A percentile compares a stretch with the other conserved stretches of the same genome.
phyloP scores from a whole-genome alignment of 2,329 filamentous ascomycete species.

The Aspergillus sojae region DNA sequence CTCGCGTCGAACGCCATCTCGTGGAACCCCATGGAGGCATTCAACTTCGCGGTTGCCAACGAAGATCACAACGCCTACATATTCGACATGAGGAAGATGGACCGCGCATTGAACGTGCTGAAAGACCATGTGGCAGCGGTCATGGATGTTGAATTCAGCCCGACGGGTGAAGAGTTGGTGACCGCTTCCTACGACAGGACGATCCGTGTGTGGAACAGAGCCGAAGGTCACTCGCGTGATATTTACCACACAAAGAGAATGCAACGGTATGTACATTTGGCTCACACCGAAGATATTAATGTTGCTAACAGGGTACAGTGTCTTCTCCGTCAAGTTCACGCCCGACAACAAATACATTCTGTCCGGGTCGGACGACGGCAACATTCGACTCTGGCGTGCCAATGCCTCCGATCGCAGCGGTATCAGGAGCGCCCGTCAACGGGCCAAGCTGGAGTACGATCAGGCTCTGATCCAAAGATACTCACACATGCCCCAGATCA shows the following conservation, averaged over 20 bases:
- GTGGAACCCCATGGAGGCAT: slow-evolving; percentile 97
- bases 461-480: slow-evolving; percentile 80
- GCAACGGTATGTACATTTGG: slow-evolving; percentile 61
- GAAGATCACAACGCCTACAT: slow-evolving; percentile 94
- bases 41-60: slow-evolving; percentile 89
- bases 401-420: slow-evolving; percentile 81
- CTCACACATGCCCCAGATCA: slow-evolving; percentile 94
- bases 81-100: slow-evolving; percentile 92
- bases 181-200: slow-evolving; percentile 88
- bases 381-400: slow-evolving; percentile 85
- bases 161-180: slow-evolving; percentile 91
- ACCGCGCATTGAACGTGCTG: slow-evolving; percentile 82
- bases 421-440: slow-evolving; percentile 80
- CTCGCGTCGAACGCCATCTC: slow-evolving; percentile 81
- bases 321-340: slow-evolving; percentile 82
- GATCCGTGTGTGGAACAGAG: slow-evolving; percentile 79
- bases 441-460: slow-evolving; percentile 90
- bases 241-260: slow-evolving; percentile 98
- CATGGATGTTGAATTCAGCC: slow-evolving; percentile 95
- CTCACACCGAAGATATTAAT: background rate
- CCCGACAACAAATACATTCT: slow-evolving; percentile 87
- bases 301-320: slow-evolving; percentile 49
- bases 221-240: slow-evolving; percentile 82
- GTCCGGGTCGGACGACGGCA: slow-evolving; percentile 91
- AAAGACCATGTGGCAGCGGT: slow-evolving; percentile 90